A percentile compares a stretch with the other conserved stretches of the same genome.
Evolutionary conservation across 208 protist genomes (phyloP).

Genomic region (Crithidia acanthocephali): DNA sequence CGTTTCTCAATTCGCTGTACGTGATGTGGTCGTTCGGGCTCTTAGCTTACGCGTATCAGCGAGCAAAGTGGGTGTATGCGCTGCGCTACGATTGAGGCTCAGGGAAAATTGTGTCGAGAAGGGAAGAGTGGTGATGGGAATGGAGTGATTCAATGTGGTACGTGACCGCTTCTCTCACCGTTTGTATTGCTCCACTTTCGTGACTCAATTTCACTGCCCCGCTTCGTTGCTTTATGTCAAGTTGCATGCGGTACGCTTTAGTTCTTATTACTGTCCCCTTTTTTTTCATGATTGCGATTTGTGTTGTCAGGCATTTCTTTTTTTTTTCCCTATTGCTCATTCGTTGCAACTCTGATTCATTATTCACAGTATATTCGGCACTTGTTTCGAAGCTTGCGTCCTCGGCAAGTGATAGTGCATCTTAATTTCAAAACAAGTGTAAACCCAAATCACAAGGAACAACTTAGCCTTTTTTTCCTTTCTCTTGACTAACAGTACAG

Average conservation of each 20-base stretch:
- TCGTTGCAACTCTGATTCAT: not conserved
- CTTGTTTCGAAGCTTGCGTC: not conserved
- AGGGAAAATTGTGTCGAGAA: no score
- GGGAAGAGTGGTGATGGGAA: not conserved
- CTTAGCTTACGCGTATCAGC: slow-evolving; percentile 56
- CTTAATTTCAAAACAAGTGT: no score
- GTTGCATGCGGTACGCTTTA: not conserved
- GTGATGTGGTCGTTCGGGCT: slow-evolving; percentile 54
- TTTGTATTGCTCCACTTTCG: no score
- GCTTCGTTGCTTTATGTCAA: not conserved
- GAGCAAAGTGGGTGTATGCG: slow-evolving; percentile 62
- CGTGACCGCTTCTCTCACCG: no score
- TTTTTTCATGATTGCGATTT: not conserved
- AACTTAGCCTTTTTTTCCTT: no score
- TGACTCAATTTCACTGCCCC: no score
- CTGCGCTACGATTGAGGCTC: slow-evolving; percentile 56
- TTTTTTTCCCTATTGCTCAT: slow-evolving; percentile 5
- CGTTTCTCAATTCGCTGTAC: slow-evolving; percentile 43
- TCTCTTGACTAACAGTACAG: no score
- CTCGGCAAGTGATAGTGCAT: not conserved
- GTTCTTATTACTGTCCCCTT: not conserved
- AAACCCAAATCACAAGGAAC: not conserved
- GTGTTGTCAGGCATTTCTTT: not conserved
- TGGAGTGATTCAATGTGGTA: no score
- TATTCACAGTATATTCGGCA: slow-evolving; percentile 4